A percentile compares a stretch with the other conserved stretches of the same genome.
Evolutionary conservation across 768 basidiomycete genomes (phyloP).

Genomic region (Boletus sp.): DNA sequence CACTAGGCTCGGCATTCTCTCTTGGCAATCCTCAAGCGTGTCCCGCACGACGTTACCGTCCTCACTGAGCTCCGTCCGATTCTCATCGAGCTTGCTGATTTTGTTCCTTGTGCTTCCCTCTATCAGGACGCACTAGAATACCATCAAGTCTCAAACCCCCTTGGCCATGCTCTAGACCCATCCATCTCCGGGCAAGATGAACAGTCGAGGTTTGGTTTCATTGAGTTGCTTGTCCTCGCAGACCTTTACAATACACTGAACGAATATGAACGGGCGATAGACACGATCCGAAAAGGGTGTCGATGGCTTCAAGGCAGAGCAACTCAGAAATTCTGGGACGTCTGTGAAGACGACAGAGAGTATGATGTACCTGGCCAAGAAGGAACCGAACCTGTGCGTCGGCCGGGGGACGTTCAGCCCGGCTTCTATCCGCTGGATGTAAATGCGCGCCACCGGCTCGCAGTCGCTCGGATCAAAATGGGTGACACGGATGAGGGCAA

Average conservation of each 20-base stretch:
- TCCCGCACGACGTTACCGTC: conserved; percentile 64
- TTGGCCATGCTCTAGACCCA: conserved; percentile 5
- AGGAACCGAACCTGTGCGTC: background rate
- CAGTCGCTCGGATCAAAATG: conserved; percentile 74
- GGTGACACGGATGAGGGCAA: conserved; percentile 78
- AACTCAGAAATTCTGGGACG: background rate
- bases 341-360: background rate
- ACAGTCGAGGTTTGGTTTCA: conserved; percentile 17
- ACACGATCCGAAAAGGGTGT: background rate
- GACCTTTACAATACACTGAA: background rate
- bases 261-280: background rate
- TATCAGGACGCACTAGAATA: background rate
- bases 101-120: background rate
- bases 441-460: conserved; percentile 71
- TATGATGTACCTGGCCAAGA: conserved; percentile 51
- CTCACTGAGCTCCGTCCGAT: conserved; percentile 65
- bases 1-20: background rate
- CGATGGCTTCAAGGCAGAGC: conserved; percentile 1
- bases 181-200: conserved; percentile 1
- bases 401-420: background rate
- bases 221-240: background rate
- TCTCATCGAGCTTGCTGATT: background rate
- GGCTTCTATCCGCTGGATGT: background rate
- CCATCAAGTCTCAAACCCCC: background rate
- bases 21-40: background rate